Conservation (phyloP, 768 basidiomycete species). For the Sarcodon aspratus region DNA sequence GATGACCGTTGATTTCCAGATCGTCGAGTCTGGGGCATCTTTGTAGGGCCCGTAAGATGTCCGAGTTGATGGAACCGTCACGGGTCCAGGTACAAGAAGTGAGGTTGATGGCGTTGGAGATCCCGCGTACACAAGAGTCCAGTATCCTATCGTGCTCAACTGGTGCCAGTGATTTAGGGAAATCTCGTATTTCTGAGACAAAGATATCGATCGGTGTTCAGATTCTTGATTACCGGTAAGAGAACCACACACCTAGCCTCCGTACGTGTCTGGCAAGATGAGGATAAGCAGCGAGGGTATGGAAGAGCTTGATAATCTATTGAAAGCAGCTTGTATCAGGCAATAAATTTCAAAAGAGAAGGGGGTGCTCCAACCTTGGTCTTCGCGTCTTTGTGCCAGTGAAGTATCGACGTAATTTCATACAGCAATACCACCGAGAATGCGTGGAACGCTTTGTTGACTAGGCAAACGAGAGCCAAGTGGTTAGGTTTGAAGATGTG, state of each 20-base stretch:
- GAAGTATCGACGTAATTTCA: slow-evolving; percentile 44
- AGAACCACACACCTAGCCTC: slow-evolving; percentile 38
- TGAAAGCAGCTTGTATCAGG: neutral
- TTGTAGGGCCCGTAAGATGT: slow-evolving; percentile 42
- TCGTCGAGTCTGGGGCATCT: slow-evolving; percentile 31
- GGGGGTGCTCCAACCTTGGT: slow-evolving; percentile 29
- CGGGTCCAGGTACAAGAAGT: slow-evolving; percentile 68
- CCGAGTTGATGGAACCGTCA: slow-evolving; percentile 57
- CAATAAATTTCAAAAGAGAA: neutral
- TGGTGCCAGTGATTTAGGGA: slow-evolving; percentile 40
- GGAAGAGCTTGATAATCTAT: slow-evolving; percentile 53
- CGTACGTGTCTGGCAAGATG: slow-evolving; percentile 48
- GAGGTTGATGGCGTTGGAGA: slow-evolving; percentile 53
- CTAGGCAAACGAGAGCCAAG: slow-evolving; percentile 39
- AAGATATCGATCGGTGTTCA: neutral
- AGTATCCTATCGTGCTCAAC: slow-evolving; percentile 22
- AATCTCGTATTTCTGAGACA: slow-evolving; percentile 55
- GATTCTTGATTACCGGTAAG: neutral
- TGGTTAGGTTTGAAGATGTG: slow-evolving; percentile 41
- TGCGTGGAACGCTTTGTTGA: slow-evolving; percentile 41
- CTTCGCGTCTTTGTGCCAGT: slow-evolving; percentile 64
- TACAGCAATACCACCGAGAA: slow-evolving; percentile 47
- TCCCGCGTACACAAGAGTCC: slow-evolving; percentile 31
- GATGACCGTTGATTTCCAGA: slow-evolving; percentile 65
- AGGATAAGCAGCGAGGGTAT: slow-evolving; percentile 40